Evolutionary conservation across 208 protist genomes (phyloP), one percentile per base, ranked within the genome.

Genomic region (Leishmania gerbilli): DNA sequence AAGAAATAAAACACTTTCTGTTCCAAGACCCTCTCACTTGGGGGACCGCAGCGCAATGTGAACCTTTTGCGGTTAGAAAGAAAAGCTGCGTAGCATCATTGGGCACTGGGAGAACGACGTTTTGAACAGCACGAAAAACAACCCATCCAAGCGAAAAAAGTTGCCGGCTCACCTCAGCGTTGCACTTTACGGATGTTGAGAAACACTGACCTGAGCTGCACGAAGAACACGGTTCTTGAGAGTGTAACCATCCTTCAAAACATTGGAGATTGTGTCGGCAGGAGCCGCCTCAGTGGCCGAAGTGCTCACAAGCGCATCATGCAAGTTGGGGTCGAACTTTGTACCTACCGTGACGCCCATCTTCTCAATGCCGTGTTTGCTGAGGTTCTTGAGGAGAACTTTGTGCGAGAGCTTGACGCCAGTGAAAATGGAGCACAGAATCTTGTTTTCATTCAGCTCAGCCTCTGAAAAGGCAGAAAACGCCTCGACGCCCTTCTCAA

Each of bases 231-330:
- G 90, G 49, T 85, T 87, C 75, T 96, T 95, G 40, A 98, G 87
- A 34, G 80, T 96, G 87, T 98, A 99, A 51, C 97, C 97, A 68
- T 89, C 90, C 87, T 98, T 98, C n/a, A 99, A 79, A 9, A 99
- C 91, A 56, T 88, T 82, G 8, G 92, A 93, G 37, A 99, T 86
- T 42, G 85, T 87, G 55, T 94, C 93, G 7, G 49, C 40, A 6
- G 91, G 90, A 15, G 84, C 64, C 51, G 88, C 79, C 8, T 90
- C 89, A 0, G 89, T 95, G 8, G 89, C 75, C 17, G 95, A 89
- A 49, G 88, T 92, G 74, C 91, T 95, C 37, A 97, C 90, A 77
- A 99, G 83, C 13, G 97, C 97, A 79, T 99, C 95, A 86, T 99
- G 97, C 68, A 93, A 55, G 79, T 97, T 95, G 6, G 93, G 94